phyloP scores from a whole-genome alignment of 441 rosid genomes.

The Pelargonium myrrhifolium region DNA sequence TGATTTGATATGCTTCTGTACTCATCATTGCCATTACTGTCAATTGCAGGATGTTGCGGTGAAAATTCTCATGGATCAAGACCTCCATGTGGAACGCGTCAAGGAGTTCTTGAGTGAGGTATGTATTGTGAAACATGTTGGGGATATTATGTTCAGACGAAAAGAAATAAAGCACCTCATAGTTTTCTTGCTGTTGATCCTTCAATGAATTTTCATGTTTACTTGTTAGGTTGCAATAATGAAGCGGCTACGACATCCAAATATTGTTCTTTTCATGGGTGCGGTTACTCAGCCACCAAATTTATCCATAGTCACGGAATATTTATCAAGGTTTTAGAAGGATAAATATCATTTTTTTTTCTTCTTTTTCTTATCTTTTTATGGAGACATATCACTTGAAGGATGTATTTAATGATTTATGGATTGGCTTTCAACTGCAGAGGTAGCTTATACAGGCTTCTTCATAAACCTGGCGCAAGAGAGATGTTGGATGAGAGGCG shows the following conservation, averaged over 20 bases:
- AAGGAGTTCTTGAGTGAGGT: constrained; percentile 97
- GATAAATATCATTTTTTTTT: background rate
- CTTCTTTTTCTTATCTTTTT: background rate
- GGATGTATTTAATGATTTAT: constrained; percentile 20
- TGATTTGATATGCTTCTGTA: background rate
- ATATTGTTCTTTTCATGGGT: constrained; percentile 99
- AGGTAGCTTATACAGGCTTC: constrained; percentile 90
- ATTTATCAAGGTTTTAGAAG: constrained; percentile 68
- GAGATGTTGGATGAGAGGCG: constrained; percentile 89
- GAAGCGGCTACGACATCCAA: constrained; percentile 98
- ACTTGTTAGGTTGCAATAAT: constrained; percentile 77
- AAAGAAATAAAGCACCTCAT: background rate
- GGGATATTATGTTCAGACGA: constrained; percentile 7
- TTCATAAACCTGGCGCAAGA: constrained; percentile 77
- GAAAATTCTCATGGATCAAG: constrained; percentile 99
- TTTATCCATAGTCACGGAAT: constrained; percentile 94
- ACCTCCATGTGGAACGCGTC: constrained; percentile 73
- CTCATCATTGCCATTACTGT: background rate
- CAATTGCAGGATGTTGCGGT: constrained; percentile 93
- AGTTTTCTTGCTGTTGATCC: constrained; percentile 17
- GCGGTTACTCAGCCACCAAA: constrained; percentile 96
- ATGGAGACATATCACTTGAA: background rate
- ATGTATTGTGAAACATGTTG: constrained; percentile 18
- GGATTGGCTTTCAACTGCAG: constrained; percentile 39
- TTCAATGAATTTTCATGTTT: constrained; percentile 17